phyloP scores from a whole-genome alignment of 768 basidiomycete species.

The Macrolepiota albuminosa region DNA sequence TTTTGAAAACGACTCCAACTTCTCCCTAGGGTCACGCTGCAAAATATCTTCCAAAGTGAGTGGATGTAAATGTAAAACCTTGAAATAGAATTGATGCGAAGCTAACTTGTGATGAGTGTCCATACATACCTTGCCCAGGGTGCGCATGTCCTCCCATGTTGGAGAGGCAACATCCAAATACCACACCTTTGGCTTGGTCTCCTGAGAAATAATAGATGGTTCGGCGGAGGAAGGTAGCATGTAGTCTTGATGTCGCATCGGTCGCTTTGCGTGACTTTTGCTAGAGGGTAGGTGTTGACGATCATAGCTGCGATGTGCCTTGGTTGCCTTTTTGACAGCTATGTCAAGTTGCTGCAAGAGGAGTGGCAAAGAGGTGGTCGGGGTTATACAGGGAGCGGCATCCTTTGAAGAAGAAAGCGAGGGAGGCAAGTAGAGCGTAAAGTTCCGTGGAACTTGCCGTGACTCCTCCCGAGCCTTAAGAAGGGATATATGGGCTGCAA shows the following conservation, averaged over 20 bases:
- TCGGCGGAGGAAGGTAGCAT: constrained; percentile 3
- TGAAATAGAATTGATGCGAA: constrained; percentile 1
- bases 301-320: constrained; percentile 24
- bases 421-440: constrained; percentile 60
- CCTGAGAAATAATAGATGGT: not conserved
- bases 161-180: constrained; percentile 90
- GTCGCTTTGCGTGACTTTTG: constrained; percentile 21
- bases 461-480: constrained; percentile 59
- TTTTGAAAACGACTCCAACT: constrained; percentile 80
- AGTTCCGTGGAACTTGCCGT: constrained; percentile 56
- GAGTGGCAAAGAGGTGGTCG: constrained; percentile 41
- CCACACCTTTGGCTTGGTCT: constrained; percentile 57
- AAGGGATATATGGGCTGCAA: constrained; percentile 54
- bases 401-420: constrained; percentile 14
- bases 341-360: constrained; percentile 48
- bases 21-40: constrained; percentile 88
- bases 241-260: constrained; percentile 7
- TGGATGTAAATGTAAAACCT: constrained; percentile 88
- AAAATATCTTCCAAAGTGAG: constrained; percentile 91
- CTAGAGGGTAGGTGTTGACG: constrained; percentile 15
- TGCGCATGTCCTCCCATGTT: constrained; percentile 81
- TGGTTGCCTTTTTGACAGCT: constrained; percentile 37
- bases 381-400: constrained; percentile 24
- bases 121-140: constrained; percentile 68
- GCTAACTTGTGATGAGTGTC: not conserved